Conservation (phyloP, 805 yeast species). For the Candida golubevii region DNA sequence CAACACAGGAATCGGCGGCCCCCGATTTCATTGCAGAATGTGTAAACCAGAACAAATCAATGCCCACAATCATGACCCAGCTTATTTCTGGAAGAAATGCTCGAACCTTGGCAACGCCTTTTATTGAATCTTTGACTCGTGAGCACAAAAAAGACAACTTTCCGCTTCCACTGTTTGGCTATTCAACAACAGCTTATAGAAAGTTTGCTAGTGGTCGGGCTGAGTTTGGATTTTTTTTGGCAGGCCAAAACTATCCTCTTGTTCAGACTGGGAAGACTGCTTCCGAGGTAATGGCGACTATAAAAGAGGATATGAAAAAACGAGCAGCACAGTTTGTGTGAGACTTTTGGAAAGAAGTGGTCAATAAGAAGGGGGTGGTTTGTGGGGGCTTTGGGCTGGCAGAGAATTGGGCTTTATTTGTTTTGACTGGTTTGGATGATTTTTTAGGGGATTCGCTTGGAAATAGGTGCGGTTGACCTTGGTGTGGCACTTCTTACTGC, state of each 20-base stretch:
- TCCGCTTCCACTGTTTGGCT: constrained; percentile 34
- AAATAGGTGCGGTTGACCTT: too few relatives aligned
- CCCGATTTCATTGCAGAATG: constrained; percentile 17
- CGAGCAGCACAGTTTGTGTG: too few relatives aligned
- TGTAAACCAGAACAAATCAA: constrained; percentile 4
- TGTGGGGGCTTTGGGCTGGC: too few relatives aligned
- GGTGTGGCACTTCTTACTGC: too few relatives aligned
- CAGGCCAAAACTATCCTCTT: constrained; percentile 31
- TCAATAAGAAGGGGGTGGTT: too few relatives aligned
- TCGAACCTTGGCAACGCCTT: constrained; percentile 33
- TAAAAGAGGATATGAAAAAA: constrained; percentile 4
- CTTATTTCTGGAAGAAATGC: constrained; percentile 39
- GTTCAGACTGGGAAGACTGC: constrained; percentile 16
- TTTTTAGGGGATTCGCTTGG: too few relatives aligned
- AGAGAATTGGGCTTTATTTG: too few relatives aligned
- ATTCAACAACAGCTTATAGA: constrained; percentile 30
- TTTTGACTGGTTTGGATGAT: too few relatives aligned
- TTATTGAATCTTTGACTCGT: constrained; percentile 22
- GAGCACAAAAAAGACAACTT: constrained; percentile 1
- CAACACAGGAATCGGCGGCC: constrained; percentile 27
- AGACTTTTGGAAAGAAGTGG: too few relatives aligned
- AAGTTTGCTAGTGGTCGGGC: constrained; percentile 14
- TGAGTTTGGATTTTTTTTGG: constrained; percentile 29
- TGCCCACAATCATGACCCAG: constrained; percentile 29
- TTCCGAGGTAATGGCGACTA: constrained; percentile 24